Percentiles rank a stretch among this genome's conserved stretches.
Conservation (phyloP, 257 asterid genomes). For the Fraxinus americana region DNA sequence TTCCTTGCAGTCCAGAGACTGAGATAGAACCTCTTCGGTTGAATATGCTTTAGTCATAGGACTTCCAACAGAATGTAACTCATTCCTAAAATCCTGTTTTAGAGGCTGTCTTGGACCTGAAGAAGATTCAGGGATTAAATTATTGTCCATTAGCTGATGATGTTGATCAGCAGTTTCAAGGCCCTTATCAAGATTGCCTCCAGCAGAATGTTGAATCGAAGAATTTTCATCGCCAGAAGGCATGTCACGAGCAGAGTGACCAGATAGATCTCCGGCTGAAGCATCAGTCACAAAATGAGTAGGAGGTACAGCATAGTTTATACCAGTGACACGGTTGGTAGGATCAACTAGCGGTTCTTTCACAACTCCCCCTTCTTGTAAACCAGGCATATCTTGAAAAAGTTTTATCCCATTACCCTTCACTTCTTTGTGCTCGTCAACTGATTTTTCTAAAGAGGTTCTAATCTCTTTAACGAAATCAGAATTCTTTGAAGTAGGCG, state of each 20-base stretch:
- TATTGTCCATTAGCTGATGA: constrained; percentile 35
- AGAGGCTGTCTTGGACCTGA: constrained; percentile 29
- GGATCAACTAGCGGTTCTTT: constrained; percentile 35
- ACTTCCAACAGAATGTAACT: constrained; percentile 26
- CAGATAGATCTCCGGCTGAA: constrained; percentile 33
- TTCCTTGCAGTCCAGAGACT: constrained; percentile 36
- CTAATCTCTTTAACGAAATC: constrained; percentile 34
- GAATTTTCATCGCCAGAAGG: constrained; percentile 25
- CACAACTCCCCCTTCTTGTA: constrained; percentile 34
- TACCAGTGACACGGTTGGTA: constrained; percentile 32
- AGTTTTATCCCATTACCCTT: constrained; percentile 36
- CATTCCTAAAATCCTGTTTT: constrained; percentile 25
- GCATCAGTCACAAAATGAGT: constrained; percentile 28
- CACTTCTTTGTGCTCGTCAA: constrained; percentile 34
- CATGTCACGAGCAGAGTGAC: constrained; percentile 34
- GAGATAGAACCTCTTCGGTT: constrained; percentile 34
- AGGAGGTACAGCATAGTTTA: constrained; percentile 27
- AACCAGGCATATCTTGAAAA: constrained; percentile 34
- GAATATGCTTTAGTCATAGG: constrained; percentile 29
- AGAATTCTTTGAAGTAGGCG: constrained; percentile 39
- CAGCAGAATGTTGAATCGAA: constrained; percentile 37
- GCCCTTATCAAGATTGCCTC: constrained; percentile 33
- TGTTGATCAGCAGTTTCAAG: constrained; percentile 44
- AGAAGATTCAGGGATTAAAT: constrained; percentile 36
- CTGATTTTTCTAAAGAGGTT: constrained; percentile 26